A percentile compares a stretch with the other conserved stretches of the same genome.
Evolutionary conservation across 495 filamentous ascomycete species (phyloP).

Genomic region (Penicillium coffeae): DNA sequence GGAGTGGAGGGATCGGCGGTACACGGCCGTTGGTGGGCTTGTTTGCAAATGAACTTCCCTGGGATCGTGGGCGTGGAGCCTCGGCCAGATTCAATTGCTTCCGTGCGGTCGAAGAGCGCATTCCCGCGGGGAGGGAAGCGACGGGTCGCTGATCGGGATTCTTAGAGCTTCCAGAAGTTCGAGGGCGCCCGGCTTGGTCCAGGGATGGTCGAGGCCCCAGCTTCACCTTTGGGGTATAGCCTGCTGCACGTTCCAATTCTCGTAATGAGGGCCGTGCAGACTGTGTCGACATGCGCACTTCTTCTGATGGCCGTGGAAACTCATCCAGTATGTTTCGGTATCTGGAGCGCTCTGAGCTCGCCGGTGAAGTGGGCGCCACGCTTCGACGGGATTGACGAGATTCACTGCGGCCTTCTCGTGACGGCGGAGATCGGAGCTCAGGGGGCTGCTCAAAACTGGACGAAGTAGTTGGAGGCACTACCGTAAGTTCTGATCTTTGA

Average conservation of each 20-base stretch:
- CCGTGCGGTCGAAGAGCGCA: slow-evolving; percentile 45
- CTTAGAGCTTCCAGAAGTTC: slow-evolving; percentile 51
- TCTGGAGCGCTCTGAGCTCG: slow-evolving; percentile 13
- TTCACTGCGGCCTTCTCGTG: slow-evolving; percentile 19
- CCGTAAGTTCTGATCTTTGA: slow-evolving; percentile 37
- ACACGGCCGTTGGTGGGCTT: slow-evolving; percentile 35
- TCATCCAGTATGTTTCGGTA: slow-evolving; percentile 37
- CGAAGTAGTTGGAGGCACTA: slow-evolving; percentile 29
- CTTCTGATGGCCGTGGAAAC: slow-evolving; percentile 35
- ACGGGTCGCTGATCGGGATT: slow-evolving; percentile 60
- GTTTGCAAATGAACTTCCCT: slow-evolving; percentile 35
- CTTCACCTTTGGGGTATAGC: slow-evolving; percentile 69
- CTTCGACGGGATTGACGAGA: slow-evolving; percentile 12
- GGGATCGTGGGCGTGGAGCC: slow-evolving; percentile 38
- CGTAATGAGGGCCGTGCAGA: slow-evolving; percentile 57
- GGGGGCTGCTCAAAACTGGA: slow-evolving; percentile 11
- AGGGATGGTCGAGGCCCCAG: slow-evolving; percentile 77
- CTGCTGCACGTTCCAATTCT: slow-evolving; percentile 57
- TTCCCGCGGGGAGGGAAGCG: slow-evolving; percentile 58
- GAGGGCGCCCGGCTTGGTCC: slow-evolving; percentile 61
- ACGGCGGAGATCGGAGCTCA: slow-evolving; percentile 16
- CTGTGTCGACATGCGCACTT: slow-evolving; percentile 55
- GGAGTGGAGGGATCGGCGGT: slow-evolving; percentile 40
- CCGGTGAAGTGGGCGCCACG: slow-evolving; percentile 14
- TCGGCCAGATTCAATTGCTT: slow-evolving; percentile 27